Evolutionary conservation across 805 yeast genomes (phyloP).

Genomic region (Pichia gijzeniarum): DNA sequence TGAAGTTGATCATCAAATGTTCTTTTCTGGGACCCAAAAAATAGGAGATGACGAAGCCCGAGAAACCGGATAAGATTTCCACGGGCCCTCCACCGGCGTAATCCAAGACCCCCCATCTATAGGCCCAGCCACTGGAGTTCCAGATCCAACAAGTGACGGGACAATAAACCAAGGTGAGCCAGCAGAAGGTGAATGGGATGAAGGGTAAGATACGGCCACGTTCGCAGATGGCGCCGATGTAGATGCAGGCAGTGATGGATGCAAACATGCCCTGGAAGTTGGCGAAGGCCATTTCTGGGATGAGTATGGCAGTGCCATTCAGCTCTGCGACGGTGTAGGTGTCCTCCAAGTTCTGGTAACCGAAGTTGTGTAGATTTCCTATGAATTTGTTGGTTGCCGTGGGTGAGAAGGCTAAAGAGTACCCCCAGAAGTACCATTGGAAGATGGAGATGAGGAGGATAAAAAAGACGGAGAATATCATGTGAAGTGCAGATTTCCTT

Average conservation of each 20-base stretch:
- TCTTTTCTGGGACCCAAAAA: constrained; percentile 71
- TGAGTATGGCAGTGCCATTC: constrained; percentile 20
- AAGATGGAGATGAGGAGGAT: constrained; percentile 43
- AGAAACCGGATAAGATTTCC: constrained; percentile 85
- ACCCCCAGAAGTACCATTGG: constrained; percentile 99
- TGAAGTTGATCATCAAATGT: constrained; percentile 74
- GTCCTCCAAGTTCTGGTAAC: constrained; percentile 59
- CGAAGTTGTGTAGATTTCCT: constrained; percentile 81
- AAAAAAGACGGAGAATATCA: constrained; percentile 75
- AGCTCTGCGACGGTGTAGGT: neutral
- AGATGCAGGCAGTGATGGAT: constrained; percentile 85
- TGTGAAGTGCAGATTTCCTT: constrained; percentile 80
- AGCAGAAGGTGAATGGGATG: constrained; percentile 71
- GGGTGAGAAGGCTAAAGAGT: constrained; percentile 79
- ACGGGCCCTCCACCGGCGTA: constrained; percentile 99
- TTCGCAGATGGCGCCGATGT: constrained; percentile 91
- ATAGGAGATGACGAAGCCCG: constrained; percentile 81
- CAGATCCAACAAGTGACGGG: constrained; percentile 97
- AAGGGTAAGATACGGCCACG: constrained; percentile 86
- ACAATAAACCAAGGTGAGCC: constrained; percentile 90
- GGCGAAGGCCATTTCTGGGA: constrained; percentile 83
- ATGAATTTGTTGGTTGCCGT: constrained; percentile 79
- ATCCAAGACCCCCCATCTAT: constrained; percentile 85
- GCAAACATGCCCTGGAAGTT: constrained; percentile 86
- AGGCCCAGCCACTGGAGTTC: constrained; percentile 93